Evolutionary conservation across 2,329 filamentous ascomycete species (phyloP), one percentile per base, ranked within the genome.

Genomic region (Simplicillium sp.): DNA sequence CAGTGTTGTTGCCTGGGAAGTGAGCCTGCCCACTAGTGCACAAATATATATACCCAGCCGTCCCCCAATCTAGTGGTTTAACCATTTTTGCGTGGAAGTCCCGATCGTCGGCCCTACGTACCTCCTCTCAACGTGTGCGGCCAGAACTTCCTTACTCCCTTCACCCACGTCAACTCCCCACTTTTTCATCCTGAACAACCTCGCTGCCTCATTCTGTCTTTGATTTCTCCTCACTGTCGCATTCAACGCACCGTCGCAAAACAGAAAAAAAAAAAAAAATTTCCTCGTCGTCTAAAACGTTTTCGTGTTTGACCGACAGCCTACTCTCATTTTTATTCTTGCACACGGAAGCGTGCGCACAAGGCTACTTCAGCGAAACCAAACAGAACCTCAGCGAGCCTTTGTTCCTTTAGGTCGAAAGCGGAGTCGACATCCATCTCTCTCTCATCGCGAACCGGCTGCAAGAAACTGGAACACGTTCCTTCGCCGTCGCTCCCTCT

Each of bases 41-140:
- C 70, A 73, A 73, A 67, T 75, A 75, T 75, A 75, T 75, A 64
- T 64, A 72, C 62, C 57, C 55, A 58, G 58, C 59, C 64, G 64
- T 68, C 70, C 71, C 72, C 70, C 72, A 66, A 61, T 25, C 65
- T 62, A 65, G 54, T 58, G 59, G 60, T 66, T 68, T 65, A 56
- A 60, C 63, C 57, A 58, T 56, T 67, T 62, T 65, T 64, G 70
- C 65, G 68, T 64, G 68, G 70, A 74, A 73, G 64, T 67, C 62
- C 67, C 68, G 69, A 74, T 68, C 67, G 61, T 67, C 64, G 66
- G 68, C 69, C 68, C 56, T 70, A 65, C 66, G 67, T 68, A 70
- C 59, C 61, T 60, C 57, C 63, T 61, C 59, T 59, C 58, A 59
- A 58, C 66, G 65, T 70, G 61, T 44, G 38, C 55, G 67, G 66